phyloP scores from a whole-genome alignment of 2,329 filamentous ascomycete species.

The Laburnicola sp. region DNA sequence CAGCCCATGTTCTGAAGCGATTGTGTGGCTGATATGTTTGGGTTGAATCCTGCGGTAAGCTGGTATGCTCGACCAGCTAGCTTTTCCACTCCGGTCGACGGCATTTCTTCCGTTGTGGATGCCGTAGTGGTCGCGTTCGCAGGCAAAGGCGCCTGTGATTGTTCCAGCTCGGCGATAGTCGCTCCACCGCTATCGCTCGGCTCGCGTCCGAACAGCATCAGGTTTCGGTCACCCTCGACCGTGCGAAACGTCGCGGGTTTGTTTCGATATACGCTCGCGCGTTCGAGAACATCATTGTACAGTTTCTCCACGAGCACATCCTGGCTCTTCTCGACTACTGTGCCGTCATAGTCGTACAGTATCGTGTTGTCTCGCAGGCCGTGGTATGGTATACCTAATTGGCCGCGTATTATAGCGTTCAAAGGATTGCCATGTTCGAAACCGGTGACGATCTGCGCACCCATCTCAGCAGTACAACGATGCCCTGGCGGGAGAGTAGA shows the following conservation, averaged over 20 bases:
- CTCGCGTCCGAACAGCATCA: constrained; percentile 83
- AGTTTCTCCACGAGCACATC: constrained; percentile 87
- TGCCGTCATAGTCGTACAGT: constrained; percentile 83
- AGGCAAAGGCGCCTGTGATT: constrained; percentile 58
- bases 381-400: constrained; percentile 85
- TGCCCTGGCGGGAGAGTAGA: constrained; percentile 57
- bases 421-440: constrained; percentile 95
- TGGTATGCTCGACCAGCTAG: constrained; percentile 71
- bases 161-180: constrained; percentile 73
- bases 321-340: constrained; percentile 73
- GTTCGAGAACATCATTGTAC: constrained; percentile 92
- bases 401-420: constrained; percentile 86
- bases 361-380: constrained; percentile 77
- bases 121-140: constrained; percentile 53
- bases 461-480: constrained; percentile 87
- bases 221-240: constrained; percentile 77
- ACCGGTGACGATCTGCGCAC: constrained; percentile 96
- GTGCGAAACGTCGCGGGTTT: constrained; percentile 70
- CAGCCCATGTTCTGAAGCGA: constrained; percentile 84
- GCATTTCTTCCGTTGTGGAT: constrained; percentile 46
- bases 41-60: constrained; percentile 68
- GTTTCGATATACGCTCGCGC: constrained; percentile 87
- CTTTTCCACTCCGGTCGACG: constrained; percentile 58
- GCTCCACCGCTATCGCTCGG: constrained; percentile 59
- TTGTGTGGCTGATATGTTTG: constrained; percentile 71